Percentiles rank a stretch among this genome's conserved stretches.
Evolutionary conservation across 2,329 filamentous ascomycete species (phyloP).

Genomic region (Metarhizium robertsii): DNA sequence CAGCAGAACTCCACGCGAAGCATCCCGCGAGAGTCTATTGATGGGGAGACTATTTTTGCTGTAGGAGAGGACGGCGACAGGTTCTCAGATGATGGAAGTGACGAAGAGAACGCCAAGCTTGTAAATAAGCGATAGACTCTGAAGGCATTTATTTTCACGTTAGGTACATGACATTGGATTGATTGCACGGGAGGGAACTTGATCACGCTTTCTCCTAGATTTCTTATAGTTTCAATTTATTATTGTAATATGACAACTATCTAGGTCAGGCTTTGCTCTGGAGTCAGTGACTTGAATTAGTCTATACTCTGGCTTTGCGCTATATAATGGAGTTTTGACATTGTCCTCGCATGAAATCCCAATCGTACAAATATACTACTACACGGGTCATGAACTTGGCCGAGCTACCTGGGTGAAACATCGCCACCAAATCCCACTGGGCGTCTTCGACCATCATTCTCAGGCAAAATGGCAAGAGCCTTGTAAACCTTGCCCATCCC

Average conservation of each 20-base stretch:
- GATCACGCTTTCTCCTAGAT: not conserved
- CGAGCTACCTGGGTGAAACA: constrained; percentile 18
- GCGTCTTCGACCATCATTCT: constrained; percentile 61
- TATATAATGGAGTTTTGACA: no score
- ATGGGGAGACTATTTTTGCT: constrained; percentile 93
- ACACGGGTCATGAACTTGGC: not conserved
- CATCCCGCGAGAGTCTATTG: constrained; percentile 48
- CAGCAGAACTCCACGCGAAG: constrained; percentile 15
- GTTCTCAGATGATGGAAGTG: constrained; percentile 64
- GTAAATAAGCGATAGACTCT: constrained; percentile 32
- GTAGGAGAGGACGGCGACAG: constrained; percentile 79
- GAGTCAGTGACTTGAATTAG: not conserved
- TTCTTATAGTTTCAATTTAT: constrained; percentile 1
- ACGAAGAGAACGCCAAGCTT: constrained; percentile 39
- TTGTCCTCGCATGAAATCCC: not conserved
- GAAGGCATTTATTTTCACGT: not conserved
- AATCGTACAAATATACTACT: not conserved
- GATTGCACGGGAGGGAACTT: not conserved
- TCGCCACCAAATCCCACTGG: constrained; percentile 90
- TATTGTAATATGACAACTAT: not conserved
- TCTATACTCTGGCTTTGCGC: not conserved
- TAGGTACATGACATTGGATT: not conserved
- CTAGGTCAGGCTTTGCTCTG: not conserved
- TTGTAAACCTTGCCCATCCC: constrained; percentile 97
- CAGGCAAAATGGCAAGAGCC: constrained; percentile 80